A percentile compares a stretch with the other conserved stretches of the same genome.
These are phyloP conservation scores for Calcarisporium arbuscula DNA, from an alignment of 2,329 filamentous ascomycete species.

Conservation along the genomic window DNA sequence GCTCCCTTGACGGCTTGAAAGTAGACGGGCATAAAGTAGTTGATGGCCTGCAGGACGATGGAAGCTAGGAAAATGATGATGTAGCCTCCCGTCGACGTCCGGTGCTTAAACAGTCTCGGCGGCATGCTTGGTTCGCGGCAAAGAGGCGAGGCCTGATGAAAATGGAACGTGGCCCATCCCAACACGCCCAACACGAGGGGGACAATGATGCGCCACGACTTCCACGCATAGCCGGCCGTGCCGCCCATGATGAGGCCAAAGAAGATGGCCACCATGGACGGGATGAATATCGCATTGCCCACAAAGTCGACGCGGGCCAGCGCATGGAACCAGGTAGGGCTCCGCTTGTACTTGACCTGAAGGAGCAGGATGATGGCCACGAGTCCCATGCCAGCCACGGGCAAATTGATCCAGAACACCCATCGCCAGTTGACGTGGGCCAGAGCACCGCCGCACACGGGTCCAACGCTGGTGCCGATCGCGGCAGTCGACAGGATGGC, in stretches of 20 bases:
- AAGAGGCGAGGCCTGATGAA: slow-evolving; percentile 5
- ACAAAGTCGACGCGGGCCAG: slow-evolving; percentile 31
- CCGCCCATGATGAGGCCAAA: slow-evolving; percentile 34
- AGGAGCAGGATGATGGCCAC: slow-evolving; percentile 25
- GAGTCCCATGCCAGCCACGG: slow-evolving; percentile 24
- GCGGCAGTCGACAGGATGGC: slow-evolving; percentile 21
- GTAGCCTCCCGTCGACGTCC: slow-evolving; percentile 17
- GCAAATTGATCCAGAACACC: slow-evolving; percentile 35
- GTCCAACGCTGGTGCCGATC: slow-evolving; percentile 22
- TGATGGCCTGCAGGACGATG: slow-evolving; percentile 12
- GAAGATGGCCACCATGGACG: slow-evolving; percentile 20
- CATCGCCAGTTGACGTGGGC: slow-evolving; percentile 26
- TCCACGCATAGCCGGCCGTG: slow-evolving; percentile 32
- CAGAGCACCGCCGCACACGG: slow-evolving; percentile 17
- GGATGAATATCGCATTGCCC: slow-evolving; percentile 32
- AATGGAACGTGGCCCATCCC: slow-evolving; percentile 17
- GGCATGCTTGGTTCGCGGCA: slow-evolving; percentile 11
- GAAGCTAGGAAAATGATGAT: slow-evolving; percentile 25
- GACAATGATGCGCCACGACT: slow-evolving; percentile 24
- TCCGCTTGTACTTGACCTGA: slow-evolving; percentile 20
- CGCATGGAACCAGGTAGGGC: slow-evolving; percentile 3
- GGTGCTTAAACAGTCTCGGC: slow-evolving; percentile 8
- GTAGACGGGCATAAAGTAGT: slow-evolving; percentile 40
- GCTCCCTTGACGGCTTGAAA: slow-evolving; percentile 36
- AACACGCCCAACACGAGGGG: slow-evolving; percentile 35